These are phyloP conservation scores for Daedaleopsis nitida DNA, from an alignment of 768 basidiomycete genomes.

Conservation along the genomic window DNA sequence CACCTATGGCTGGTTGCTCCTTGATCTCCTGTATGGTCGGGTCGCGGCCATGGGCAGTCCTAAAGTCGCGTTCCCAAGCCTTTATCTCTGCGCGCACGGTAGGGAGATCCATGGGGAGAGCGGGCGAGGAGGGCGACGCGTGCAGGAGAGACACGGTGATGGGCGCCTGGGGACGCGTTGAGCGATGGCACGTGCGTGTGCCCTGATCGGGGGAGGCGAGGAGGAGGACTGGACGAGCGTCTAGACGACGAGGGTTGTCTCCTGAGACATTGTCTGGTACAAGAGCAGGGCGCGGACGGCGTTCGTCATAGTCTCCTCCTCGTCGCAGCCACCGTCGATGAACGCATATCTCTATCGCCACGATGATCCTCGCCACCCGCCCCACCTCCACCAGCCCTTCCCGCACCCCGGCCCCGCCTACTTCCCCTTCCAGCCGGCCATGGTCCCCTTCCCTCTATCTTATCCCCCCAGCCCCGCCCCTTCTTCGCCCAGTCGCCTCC, in stretches of 20 bases:
- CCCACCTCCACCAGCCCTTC: conserved; percentile 1
- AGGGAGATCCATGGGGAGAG: conserved; percentile 41
- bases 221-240: not conserved
- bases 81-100: conserved; percentile 72
- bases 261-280: not conserved
- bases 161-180: conserved; percentile 11
- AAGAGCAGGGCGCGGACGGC: not conserved
- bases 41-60: conserved; percentile 51
- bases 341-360: conserved; percentile 11
- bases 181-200: conserved; percentile 17
- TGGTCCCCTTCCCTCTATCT: conserved; percentile 7
- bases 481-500: conserved; percentile 4
- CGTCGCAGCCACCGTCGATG: conserved; percentile 7
- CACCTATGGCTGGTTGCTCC: conserved; percentile 62
- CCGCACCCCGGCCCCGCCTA: not conserved
- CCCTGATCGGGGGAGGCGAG: not conserved
- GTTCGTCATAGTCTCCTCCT: not conserved
- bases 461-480: conserved; percentile 8
- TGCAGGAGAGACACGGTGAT: not conserved
- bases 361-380: conserved; percentile 7
- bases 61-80: conserved; percentile 74
- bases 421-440: not conserved
- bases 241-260: not conserved
- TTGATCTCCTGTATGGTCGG: conserved; percentile 75
- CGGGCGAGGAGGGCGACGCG: not conserved